Percentiles rank a stretch among this genome's conserved stretches.
These are phyloP conservation scores for Fusarium albidum DNA, from an alignment of 2,329 filamentous ascomycete species.

Conservation along the genomic window DNA sequence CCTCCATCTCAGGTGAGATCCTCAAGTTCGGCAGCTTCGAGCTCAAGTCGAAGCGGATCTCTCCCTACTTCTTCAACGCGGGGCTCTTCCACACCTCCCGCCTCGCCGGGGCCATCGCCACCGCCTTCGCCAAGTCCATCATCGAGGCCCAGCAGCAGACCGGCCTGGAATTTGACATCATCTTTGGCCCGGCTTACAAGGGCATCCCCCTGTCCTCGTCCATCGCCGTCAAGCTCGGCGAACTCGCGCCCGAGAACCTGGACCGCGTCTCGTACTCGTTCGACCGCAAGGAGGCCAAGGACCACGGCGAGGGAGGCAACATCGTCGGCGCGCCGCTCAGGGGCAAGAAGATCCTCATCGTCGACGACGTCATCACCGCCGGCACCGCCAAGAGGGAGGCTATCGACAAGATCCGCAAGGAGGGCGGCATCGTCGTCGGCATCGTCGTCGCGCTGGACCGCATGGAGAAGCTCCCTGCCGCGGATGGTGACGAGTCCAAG, in stretches of 20 bases:
- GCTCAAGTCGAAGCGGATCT: constrained; percentile 90
- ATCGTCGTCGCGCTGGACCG: constrained; percentile 91
- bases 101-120: constrained; percentile 78
- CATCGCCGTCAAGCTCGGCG: constrained; percentile 77
- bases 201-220: constrained; percentile 90
- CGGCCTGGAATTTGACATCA: constrained; percentile 75
- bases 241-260: constrained; percentile 72
- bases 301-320: constrained; percentile 92
- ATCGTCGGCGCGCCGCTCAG: constrained; percentile 89
- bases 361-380: constrained; percentile 97
- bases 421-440: constrained; percentile 85
- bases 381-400: constrained; percentile 94
- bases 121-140: constrained; percentile 79
- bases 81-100: constrained; percentile 86
- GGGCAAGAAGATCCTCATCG: constrained; percentile 86
- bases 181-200: constrained; percentile 97
- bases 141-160: constrained; percentile 54
- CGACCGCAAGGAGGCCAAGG: constrained; percentile 96
- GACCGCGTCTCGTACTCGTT: constrained; percentile 82
- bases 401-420: constrained; percentile 84
- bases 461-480: constrained; percentile 78
- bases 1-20: constrained; percentile 72
- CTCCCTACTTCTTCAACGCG: constrained; percentile 98
- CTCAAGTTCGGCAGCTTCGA: constrained; percentile 86
- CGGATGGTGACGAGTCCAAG: constrained; percentile 72